phyloP scores from a whole-genome alignment of 225 moss, liverwort and hornwort species.

The Thuidium tamariscinum region DNA sequence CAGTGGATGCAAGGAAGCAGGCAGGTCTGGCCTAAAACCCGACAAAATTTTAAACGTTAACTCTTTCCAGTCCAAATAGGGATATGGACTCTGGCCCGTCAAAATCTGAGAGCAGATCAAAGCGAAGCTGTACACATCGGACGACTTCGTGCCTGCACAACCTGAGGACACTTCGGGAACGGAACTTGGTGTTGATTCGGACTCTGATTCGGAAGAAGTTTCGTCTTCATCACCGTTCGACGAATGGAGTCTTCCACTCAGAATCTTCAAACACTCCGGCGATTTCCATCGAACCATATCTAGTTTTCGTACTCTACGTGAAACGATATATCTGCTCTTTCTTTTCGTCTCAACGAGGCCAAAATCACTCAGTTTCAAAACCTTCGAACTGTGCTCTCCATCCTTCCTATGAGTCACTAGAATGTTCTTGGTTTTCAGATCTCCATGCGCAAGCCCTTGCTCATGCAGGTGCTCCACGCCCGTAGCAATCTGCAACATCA shows the following conservation, averaged over 20 bases:
- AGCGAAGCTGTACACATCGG: constrained; percentile 21
- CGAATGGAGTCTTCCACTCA: background rate
- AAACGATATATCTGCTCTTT: background rate
- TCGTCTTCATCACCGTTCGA: background rate
- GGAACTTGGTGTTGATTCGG: background rate
- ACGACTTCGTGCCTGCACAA: background rate
- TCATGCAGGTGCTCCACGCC: constrained; percentile 1
- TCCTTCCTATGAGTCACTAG: background rate
- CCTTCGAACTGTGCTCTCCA: background rate
- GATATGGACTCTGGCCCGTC: background rate
- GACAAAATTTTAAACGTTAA: background rate
- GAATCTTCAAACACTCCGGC: background rate
- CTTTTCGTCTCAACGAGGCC: background rate
- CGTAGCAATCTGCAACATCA: background rate
- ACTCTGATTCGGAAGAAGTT: background rate
- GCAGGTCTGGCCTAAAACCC: background rate
- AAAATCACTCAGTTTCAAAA: constrained; percentile 3
- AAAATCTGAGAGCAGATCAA: background rate
- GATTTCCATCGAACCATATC: constrained; percentile 8
- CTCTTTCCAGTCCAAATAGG: background rate
- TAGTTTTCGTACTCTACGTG: background rate
- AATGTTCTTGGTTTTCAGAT: constrained; percentile 12
- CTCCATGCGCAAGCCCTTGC: background rate
- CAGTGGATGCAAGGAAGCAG: background rate
- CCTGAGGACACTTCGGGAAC: background rate